Base-by-base conservation (phyloP, 108 stramenopile genomes). In the Conticribra weissflogii region DNA sequence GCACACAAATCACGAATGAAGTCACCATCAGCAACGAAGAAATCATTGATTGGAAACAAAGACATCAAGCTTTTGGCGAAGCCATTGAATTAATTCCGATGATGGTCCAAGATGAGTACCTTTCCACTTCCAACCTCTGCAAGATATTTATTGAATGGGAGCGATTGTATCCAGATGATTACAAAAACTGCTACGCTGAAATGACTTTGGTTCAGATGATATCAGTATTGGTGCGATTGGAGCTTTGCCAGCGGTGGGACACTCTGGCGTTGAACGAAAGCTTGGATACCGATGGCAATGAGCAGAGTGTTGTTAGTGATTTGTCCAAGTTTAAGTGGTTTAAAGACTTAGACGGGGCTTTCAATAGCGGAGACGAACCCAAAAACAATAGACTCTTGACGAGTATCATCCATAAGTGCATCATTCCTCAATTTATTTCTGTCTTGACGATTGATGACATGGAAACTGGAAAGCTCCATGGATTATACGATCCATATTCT, bases 191-290 rank as follows among this genome's bases (percentile, higher is more conserved):
- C 47, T 89, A 78, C 69, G 93, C 90, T 0, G 55, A 76, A 48
- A 73, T 94, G 28, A 89, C 83, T 62, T 58, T 94, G 34, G 86
- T 85, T 19, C 85, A 82, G 53, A 72, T 91, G 54, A 48, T 74
- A 48, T 70, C 71, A 34, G 87, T 90, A n/a, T 72, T 94, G 30
- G 66, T 83, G 8, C 68, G 74, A 55, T 66, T 83, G 29, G 90
- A 91, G 54, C 28, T 93, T 36, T 89, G 83, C 49, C 49, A 63
- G 59, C 46, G 46, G 65, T 76, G 79, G 79, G 74, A 59, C 72
- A 50, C 62, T 41, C 24, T 80, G 45, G 64, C 44, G 24, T 59
- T 71, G 28, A n/a, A 18, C 0, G 22, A 46, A 21, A 8, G 31
- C 22, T 28, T 72, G 45, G 33, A 63, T 49, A 24, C 48, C 23